phyloP scores from a whole-genome alignment of 2,329 filamentous ascomycete genomes.

The Aspergillus ochraceoroseus region DNA sequence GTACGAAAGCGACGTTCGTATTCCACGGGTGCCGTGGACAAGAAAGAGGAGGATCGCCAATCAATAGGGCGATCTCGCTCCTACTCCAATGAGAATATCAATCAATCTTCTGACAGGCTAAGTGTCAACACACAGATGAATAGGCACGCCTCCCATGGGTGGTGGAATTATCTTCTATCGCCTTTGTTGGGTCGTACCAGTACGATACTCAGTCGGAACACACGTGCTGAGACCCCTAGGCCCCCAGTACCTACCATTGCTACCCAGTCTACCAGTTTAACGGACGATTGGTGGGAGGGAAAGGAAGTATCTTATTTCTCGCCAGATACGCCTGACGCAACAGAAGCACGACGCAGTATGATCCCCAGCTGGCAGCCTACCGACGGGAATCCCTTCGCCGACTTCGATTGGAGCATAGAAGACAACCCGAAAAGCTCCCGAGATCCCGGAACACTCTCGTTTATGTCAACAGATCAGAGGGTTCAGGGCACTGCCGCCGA shows the following conservation, averaged over 20 bases:
- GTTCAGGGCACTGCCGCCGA: slow-evolving; percentile 39
- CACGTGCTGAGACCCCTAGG: slow-evolving; percentile 19
- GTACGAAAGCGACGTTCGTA: slow-evolving; percentile 29
- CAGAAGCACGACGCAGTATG: slow-evolving; percentile 14
- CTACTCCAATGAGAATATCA: slow-evolving; percentile 29
- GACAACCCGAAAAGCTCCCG: slow-evolving; percentile 1
- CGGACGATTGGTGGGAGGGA: slow-evolving; percentile 26
- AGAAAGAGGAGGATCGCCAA: slow-evolving; percentile 28
- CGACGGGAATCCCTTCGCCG: slow-evolving; percentile 17
- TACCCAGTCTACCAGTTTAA: slow-evolving; percentile 17
- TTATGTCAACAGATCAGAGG: slow-evolving; percentile 24
- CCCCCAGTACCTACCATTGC: slow-evolving; percentile 29
- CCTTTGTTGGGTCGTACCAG: slow-evolving; percentile 41
- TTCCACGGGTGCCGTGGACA: slow-evolving; percentile 37
- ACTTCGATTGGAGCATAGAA: slow-evolving; percentile 12
- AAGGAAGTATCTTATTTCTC: slow-evolving; percentile 30
- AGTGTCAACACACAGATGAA: slow-evolving; percentile 37
- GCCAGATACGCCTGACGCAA: slow-evolving; percentile 29
- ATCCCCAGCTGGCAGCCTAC: slow-evolving; percentile 21
- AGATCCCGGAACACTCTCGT: slow-evolving; percentile 12
- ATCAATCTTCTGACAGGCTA: slow-evolving; percentile 29
- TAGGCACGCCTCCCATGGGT: slow-evolving; percentile 45
- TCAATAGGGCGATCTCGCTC: slow-evolving; percentile 18
- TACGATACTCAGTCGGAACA: slow-evolving; percentile 31
- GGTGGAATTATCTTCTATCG: slow-evolving; percentile 48